These are phyloP conservation scores for Noccaea caerulescens DNA, from an alignment of 345 rosid species.

Conservation along the genomic window DNA sequence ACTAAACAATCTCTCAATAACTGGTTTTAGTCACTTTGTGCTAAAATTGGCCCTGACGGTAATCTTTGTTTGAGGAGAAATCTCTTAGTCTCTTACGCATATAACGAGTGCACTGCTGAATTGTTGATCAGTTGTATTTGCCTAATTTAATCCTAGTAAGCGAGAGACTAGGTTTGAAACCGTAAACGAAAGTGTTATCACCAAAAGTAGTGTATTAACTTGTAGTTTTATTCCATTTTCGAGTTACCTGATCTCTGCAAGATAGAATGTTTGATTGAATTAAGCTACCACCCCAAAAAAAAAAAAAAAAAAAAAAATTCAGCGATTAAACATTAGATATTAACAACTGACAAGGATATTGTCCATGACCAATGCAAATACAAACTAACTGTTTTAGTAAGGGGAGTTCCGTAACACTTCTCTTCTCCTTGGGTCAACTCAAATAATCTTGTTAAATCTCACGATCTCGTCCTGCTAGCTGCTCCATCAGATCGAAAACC, in stretches of 20 bases:
- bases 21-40: background rate
- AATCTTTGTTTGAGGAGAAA: background rate
- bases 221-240: background rate
- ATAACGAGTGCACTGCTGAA: background rate
- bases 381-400: background rate
- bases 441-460: background rate
- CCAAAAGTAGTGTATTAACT: background rate
- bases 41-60: background rate
- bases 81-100: background rate
- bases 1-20: background rate
- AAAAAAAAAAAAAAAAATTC: too few relatives aligned
- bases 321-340: background rate
- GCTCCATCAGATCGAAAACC: constrained; percentile 4
- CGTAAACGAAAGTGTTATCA: background rate
- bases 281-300: background rate
- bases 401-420: background rate
- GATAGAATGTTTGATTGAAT: background rate
- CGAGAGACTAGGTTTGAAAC: too few relatives aligned
- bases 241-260: background rate
- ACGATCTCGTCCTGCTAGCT: background rate
- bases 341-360: background rate
- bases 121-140: background rate
- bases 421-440: constrained; percentile 6
- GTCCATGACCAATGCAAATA: background rate
- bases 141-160: background rate